Evolutionary conservation across 148 eudicot genomes (phyloP).

Genomic region (Oxyria digyna): DNA sequence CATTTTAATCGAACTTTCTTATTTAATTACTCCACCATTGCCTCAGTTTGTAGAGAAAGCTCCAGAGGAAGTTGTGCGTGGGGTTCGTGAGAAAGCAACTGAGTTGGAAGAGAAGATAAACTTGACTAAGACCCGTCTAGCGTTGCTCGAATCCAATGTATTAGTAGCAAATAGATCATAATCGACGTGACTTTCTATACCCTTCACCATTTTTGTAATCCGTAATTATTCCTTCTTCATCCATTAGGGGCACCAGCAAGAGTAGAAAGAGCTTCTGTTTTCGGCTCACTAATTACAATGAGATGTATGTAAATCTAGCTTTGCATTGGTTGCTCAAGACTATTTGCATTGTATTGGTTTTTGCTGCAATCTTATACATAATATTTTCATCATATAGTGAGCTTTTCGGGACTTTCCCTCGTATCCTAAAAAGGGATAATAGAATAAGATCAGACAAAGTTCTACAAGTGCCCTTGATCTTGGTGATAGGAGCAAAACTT

Average conservation of each 20-base stretch:
- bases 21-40: background rate
- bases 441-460: too few species aligned
- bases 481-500: too few species aligned
- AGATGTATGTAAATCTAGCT: background rate
- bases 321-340: background rate
- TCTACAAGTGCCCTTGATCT: too few species aligned
- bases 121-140: slow-evolving; percentile 62
- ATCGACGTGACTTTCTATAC: background rate
- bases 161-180: slow-evolving; percentile 29
- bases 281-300: background rate
- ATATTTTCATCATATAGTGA: too few species aligned
- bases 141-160: slow-evolving; percentile 62
- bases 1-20: background rate
- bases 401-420: too few species aligned
- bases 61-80: slow-evolving; percentile 63
- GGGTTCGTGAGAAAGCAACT: slow-evolving; percentile 65
- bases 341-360: background rate
- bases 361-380: background rate
- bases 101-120: slow-evolving; percentile 81
- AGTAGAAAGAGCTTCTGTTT: background rate
- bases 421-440: too few species aligned
- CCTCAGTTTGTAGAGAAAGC: slow-evolving; percentile 89
- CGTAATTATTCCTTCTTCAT: background rate
- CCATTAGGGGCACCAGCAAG: background rate
- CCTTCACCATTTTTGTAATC: background rate